Conservation (phyloP, 768 basidiomycete genomes). For the Boletus rubropictus region DNA sequence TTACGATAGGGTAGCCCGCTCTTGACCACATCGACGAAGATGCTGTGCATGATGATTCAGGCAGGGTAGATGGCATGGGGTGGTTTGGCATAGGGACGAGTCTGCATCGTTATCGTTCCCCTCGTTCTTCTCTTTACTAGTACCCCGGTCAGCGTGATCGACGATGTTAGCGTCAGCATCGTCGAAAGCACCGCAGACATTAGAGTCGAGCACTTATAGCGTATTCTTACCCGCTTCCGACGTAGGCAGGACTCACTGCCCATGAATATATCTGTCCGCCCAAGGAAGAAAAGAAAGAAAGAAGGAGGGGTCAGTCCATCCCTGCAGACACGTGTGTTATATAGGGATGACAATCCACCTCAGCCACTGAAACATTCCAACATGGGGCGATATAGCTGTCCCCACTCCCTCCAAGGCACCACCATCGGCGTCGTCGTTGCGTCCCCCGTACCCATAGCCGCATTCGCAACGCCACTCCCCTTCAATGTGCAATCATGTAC, state of each 20-base stretch:
- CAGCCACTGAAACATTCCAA: constrained; percentile 36
- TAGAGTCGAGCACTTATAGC: constrained; percentile 31
- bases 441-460: background rate
- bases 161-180: too few species aligned
- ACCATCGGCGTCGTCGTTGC: background rate
- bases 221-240: constrained; percentile 6
- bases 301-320: background rate
- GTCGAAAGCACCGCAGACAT: constrained; percentile 10
- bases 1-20: constrained; percentile 32
- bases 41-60: background rate
- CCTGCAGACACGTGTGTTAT: background rate
- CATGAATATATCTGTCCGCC: constrained; percentile 37
- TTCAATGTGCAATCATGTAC: constrained; percentile 31
- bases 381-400: constrained; percentile 27
- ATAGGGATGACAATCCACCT: constrained; percentile 22
- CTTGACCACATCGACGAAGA: constrained; percentile 25
- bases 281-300: background rate
- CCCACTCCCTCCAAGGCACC: constrained; percentile 38
- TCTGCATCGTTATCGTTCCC: background rate
- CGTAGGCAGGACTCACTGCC: constrained; percentile 26
- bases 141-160: background rate
- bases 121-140: background rate
- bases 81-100: background rate
- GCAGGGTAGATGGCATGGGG: background rate
- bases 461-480: background rate